Conservation (phyloP, 345 rosid species). For the Lepidium aucheri region DNA sequence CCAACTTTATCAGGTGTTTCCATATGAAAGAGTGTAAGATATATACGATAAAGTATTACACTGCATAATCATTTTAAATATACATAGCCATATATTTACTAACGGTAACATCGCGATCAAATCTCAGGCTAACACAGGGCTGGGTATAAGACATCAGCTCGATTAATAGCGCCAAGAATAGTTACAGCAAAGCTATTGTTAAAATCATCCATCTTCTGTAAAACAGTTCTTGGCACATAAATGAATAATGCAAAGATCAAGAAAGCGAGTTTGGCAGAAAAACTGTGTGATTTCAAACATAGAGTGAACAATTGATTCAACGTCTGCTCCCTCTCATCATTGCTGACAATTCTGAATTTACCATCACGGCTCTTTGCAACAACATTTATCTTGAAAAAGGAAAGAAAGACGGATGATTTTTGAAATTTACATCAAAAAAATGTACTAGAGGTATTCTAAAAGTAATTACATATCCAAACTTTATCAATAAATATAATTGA, state of each 20-base stretch:
- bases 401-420: not conserved
- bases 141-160: constrained; percentile 93
- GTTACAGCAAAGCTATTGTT: constrained; percentile 90
- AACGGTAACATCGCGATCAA: constrained; percentile 93
- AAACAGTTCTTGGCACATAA: constrained; percentile 11
- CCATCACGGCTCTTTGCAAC: constrained; percentile 98
- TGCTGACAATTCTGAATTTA: constrained; percentile 74
- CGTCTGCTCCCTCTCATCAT: constrained; percentile 96
- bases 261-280: not conserved
- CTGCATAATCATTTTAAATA: not conserved
- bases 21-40: constrained; percentile 39
- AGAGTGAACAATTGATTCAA: constrained; percentile 96
- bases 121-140: constrained; percentile 98
- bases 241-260: not conserved
- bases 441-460: not conserved
- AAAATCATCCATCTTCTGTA: constrained; percentile 99
- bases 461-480: constrained; percentile 31
- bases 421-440: too few relatives aligned
- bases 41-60: not conserved
- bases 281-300: constrained; percentile 17
- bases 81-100: constrained; percentile 23
- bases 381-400: constrained; percentile 72
- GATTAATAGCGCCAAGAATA: constrained; percentile 97
- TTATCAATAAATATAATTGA: constrained; percentile 94
- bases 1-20: constrained; percentile 90